Base-by-base conservation (phyloP, 345 rosid genomes). In the Cardiospermum halicacabum region DNA sequence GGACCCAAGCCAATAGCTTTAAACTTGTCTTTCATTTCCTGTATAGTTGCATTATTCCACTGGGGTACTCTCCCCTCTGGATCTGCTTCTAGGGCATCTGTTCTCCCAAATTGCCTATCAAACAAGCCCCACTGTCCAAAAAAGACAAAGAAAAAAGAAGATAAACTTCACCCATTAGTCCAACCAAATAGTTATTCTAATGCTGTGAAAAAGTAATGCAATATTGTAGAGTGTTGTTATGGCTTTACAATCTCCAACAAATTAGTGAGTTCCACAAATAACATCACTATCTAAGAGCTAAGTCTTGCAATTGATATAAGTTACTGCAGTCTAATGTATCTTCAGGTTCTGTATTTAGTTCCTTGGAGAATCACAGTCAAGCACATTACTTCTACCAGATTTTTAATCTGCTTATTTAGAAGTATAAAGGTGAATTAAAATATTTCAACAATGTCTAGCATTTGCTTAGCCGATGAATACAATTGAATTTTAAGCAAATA, bases 1-100 rank as follows among this genome's bases (percentile, higher is more conserved):
- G 97, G 98, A 67, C 97, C 96, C 58, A 88, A 70, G 65, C 97
- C 98, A 5, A 90, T 24, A 39, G 94, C 87, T 43, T 70, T 49
- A 80, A 85, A 90, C 82, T 88, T 90, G 56, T 86, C 94, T 77
- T 90, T 86, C 98, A 90, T 93, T 76, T 93, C 94, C 77, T 85
- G 84, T 22, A 90, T 89, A 10, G 82, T 78, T 21, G 92, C 94
- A 71, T 84, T 83, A 24, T 73, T 88, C 98, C 97, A 93, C 37
- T 57, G 74, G 12, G 94, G 97, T 60, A 93, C 69, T 71, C 97
- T 81, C 7, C 96, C 97, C 63, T 86, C 92, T 49, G 93, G 94
- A 77, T 92, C 98, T 3, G 93, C 71, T 68, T 75, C 87, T 40
- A 74, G 73, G 28, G 90, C 32, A 75, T 93, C 98, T 21, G 79